Evolutionary conservation across 495 filamentous ascomycete genomes (phyloP).

Genomic region (Tuber aestivum): DNA sequence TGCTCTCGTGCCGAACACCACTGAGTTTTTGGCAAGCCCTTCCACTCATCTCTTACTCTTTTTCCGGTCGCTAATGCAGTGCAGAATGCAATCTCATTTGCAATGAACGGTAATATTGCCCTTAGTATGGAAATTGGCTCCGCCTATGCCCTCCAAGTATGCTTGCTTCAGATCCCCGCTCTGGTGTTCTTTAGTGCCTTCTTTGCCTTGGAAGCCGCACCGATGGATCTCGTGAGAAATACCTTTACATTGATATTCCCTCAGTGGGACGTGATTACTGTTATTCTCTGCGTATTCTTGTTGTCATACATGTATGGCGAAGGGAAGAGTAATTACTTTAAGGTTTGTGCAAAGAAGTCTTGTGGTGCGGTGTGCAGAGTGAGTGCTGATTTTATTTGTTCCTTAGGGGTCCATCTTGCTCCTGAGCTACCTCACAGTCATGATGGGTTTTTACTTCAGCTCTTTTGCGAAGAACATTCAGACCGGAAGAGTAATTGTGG

Average conservation of each 20-base stretch:
- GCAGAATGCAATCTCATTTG: conserved; percentile 97
- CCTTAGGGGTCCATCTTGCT: conserved; percentile 78
- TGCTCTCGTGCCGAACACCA: conserved; percentile 94
- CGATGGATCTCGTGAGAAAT: conserved; percentile 59
- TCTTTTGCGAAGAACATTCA: conserved; percentile 35
- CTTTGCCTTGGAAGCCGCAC: conserved; percentile 49
- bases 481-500: conserved; percentile 21
- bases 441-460: conserved; percentile 82
- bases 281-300: conserved; percentile 95
- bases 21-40: conserved; percentile 79
- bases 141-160: conserved; percentile 94
- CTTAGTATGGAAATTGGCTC: conserved; percentile 98
- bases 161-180: conserved; percentile 90
- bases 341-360: conserved; percentile 37
- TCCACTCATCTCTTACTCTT: conserved; percentile 10
- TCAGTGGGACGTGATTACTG: conserved; percentile 98
- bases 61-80: conserved; percentile 43
- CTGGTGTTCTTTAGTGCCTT: conserved; percentile 85
- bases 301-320: conserved; percentile 97
- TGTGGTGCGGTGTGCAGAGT: neutral
- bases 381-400: conserved; percentile 8
- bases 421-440: conserved; percentile 85
- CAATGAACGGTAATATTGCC: conserved; percentile 99
- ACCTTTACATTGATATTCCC: conserved; percentile 95
- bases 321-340: conserved; percentile 92